Evolutionary conservation across 2,329 filamentous ascomycete genomes (phyloP).

Genomic region (Microcera coccophila): DNA sequence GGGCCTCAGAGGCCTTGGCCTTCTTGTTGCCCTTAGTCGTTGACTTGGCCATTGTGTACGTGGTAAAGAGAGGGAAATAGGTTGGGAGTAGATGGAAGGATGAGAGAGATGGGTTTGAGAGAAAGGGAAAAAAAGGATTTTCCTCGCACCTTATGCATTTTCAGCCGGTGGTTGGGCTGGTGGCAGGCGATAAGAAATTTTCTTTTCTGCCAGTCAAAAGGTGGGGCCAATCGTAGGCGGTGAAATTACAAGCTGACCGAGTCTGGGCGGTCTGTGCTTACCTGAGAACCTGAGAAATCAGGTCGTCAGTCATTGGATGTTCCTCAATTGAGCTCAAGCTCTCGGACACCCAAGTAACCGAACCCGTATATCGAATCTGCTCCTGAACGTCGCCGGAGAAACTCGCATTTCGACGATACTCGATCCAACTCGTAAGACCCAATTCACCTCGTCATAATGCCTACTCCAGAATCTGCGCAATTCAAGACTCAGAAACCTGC

Average conservation of each 20-base stretch:
- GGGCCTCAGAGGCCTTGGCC: slow-evolving; percentile 50
- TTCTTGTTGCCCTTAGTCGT: slow-evolving; percentile 56
- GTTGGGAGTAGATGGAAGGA: slow-evolving; percentile 12
- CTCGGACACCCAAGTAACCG: slow-evolving; percentile 22
- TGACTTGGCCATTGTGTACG: slow-evolving; percentile 59
- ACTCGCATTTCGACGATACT: background rate
- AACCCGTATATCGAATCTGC: slow-evolving; percentile 17
- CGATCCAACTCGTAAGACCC: slow-evolving; percentile 8
- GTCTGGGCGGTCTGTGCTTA: slow-evolving; percentile 16
- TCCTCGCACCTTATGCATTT: slow-evolving; percentile 16
- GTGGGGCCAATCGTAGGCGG: slow-evolving; percentile 35
- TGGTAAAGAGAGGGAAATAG: slow-evolving; percentile 11
- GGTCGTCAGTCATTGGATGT: slow-evolving; percentile 26
- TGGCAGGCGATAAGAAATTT: slow-evolving; percentile 20
- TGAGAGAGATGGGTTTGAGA: slow-evolving; percentile 18
- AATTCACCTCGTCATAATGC: slow-evolving; percentile 51
- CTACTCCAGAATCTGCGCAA: slow-evolving; percentile 75
- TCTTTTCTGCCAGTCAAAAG: slow-evolving; percentile 32
- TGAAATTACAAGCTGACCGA: slow-evolving; percentile 22
- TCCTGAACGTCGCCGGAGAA: background rate
- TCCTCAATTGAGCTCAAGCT: slow-evolving; percentile 27
- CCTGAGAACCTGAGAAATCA: slow-evolving; percentile 34
- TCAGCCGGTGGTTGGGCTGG: slow-evolving; percentile 23
- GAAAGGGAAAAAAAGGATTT: slow-evolving; percentile 6
- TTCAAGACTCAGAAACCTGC: slow-evolving; percentile 82